phyloP scores from a whole-genome alignment of 2,329 filamentous ascomycete species.

The Penicillium sp. region DNA sequence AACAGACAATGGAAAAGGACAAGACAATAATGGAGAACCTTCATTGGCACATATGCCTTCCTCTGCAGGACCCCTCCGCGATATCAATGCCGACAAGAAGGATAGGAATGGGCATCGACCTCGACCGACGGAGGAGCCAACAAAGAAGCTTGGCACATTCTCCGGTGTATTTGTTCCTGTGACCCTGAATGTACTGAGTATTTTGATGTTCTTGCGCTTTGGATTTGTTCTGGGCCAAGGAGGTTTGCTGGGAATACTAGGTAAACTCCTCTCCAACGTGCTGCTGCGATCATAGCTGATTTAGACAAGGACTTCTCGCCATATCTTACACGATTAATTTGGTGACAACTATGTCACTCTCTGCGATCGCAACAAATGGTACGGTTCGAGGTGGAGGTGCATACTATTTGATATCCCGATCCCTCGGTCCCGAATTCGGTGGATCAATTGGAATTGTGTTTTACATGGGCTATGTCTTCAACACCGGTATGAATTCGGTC shows the following conservation, averaged over 20 bases:
- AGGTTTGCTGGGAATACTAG: constrained; percentile 76
- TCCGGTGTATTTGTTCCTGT: constrained; percentile 84
- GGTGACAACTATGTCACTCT: constrained; percentile 82
- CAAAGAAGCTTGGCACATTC: constrained; percentile 70
- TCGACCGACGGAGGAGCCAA: constrained; percentile 31
- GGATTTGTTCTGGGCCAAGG: constrained; percentile 80
- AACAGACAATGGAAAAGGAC: not conserved
- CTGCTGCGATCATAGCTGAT: constrained; percentile 17
- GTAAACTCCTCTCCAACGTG: constrained; percentile 43
- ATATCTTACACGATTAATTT: constrained; percentile 78
- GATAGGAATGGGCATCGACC: constrained; percentile 29
- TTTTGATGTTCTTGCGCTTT: constrained; percentile 89
- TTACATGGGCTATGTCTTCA: constrained; percentile 86
- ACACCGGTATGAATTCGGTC: constrained; percentile 83
- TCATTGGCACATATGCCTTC: constrained; percentile 11
- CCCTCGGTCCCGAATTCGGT: constrained; percentile 82
- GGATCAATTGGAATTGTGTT: constrained; percentile 86
- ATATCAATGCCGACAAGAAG: constrained; percentile 32
- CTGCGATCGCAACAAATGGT: constrained; percentile 85
- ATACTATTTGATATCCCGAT: constrained; percentile 85
- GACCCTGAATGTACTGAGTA: constrained; percentile 84
- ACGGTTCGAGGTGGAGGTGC: constrained; percentile 85
- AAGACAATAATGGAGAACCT: constrained; percentile 9
- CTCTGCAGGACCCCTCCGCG: constrained; percentile 23
- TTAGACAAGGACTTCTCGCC: constrained; percentile 63